Base-by-base conservation (phyloP, 768 basidiomycete species). In the Gymnopilus dilepis region DNA sequence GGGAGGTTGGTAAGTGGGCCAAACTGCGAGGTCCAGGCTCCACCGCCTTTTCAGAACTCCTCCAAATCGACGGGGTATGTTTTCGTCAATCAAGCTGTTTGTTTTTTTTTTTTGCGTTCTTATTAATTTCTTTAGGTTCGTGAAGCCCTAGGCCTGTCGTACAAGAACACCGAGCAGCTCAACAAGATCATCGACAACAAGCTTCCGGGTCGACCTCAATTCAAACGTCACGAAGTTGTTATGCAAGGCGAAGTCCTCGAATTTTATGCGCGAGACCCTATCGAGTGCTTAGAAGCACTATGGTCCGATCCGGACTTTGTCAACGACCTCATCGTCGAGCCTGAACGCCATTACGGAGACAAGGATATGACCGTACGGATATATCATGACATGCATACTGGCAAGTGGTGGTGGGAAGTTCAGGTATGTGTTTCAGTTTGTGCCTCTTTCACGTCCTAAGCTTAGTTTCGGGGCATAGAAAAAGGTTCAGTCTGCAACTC, bases 1-100 rank as follows among this genome's bases (percentile, higher is more conserved):
- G 72, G 73, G 69, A 74, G 21, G 12, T 77, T 41, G 75, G 72
- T 0, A 41, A 50, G 13, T 75, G 76, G 73, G 74, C 73, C 2
- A 77, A 76, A 58, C 59, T 70, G 19, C 56, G 63, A 4, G 74
- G 72, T 0, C 41, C 68, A 6, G 65, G 74, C 1, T 75, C 76
- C 9, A 40, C 19, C 13, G 6, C 2, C 4, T 15, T 28, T 31
- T 3, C 28, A 5, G 33, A 34, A 6, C 33, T 34, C 6, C 33
- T 34, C 12, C 6, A 6, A 6, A 34, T 34, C 12, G 33, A 34
- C 6, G 33, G 33, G 33, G 33, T 34, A 6, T 12, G 33, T 34
- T 12, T 34, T 12, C 6, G 6, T n/a, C n/a, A n/a, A 34, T 34
- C 12, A 34, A 6, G 33, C 33, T 12, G 6, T 6, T 34, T 34